phyloP scores from a whole-genome alignment of 2,329 filamentous ascomycete species.

The Sphaerostilbella broomeana region DNA sequence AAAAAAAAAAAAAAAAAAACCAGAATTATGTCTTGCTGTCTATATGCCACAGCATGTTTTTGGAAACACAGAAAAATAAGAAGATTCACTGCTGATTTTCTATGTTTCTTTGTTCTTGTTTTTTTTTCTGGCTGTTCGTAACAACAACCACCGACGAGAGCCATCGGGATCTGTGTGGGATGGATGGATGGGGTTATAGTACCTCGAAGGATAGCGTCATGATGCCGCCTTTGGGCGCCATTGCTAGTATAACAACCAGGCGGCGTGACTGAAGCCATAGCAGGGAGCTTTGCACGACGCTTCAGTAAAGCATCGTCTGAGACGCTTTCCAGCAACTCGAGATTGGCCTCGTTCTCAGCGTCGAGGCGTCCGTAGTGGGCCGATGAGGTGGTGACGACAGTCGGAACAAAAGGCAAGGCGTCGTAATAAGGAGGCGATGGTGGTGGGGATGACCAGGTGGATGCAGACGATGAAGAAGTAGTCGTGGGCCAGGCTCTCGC shows the following conservation, averaged over 20 bases:
- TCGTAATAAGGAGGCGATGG: slow-evolving; percentile 2
- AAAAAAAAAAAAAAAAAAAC: not conserved
- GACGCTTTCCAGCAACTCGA: slow-evolving; percentile 24
- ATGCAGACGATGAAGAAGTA: not conserved
- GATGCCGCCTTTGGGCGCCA: slow-evolving; percentile 1
- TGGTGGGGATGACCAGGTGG: slow-evolving; percentile 3
- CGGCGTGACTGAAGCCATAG: slow-evolving; percentile 1
- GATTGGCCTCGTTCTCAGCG: slow-evolving; percentile 30
- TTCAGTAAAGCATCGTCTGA: slow-evolving; percentile 17
- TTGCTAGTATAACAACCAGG: not conserved
- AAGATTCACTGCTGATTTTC: too few relatives aligned
- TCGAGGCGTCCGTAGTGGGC: slow-evolving; percentile 29
- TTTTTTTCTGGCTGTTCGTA: too few relatives aligned
- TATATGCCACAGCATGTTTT: too few relatives aligned
- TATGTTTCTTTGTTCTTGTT: too few relatives aligned
- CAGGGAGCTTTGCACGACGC: slow-evolving; percentile 5
- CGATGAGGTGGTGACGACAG: slow-evolving; percentile 16
- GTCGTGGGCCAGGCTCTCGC: too few relatives aligned
- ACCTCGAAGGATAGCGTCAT: slow-evolving; percentile 9
- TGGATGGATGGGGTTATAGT: slow-evolving; percentile 8
- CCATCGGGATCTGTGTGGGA: too few relatives aligned
- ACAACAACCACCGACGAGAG: too few relatives aligned
- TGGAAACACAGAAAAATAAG: too few relatives aligned
- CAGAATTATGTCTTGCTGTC: not conserved
- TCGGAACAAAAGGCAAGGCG: slow-evolving; percentile 14